These are phyloP conservation scores for Halteria grandinella DNA, from an alignment of 73 alveolate genomes.

Conservation along the genomic window DNA sequence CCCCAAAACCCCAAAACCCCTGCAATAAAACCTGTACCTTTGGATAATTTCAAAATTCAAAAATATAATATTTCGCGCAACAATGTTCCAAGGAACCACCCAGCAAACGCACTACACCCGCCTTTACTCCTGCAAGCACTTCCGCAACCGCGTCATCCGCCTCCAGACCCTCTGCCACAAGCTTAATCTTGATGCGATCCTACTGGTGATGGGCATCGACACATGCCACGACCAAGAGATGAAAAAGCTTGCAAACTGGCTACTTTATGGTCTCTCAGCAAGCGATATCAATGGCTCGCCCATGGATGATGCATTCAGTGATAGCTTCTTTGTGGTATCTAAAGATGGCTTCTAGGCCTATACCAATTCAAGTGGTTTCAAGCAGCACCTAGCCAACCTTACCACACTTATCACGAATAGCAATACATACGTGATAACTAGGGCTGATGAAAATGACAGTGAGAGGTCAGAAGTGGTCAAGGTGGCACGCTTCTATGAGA, in stretches of 20 bases:
- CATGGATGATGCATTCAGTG: conserved; percentile 44
- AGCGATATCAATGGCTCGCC: conserved; percentile 48
- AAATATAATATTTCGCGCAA: too few species aligned
- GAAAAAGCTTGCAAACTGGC: conserved; percentile 70
- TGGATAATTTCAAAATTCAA: too few species aligned
- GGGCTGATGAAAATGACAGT: conserved; percentile 63
- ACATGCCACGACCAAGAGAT: conserved; percentile 65
- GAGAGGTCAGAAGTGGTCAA: conserved; percentile 68
- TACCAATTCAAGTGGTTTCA: conserved; percentile 36
- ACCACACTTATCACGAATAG: conserved; percentile 62
- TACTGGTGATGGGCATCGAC: conserved; percentile 65
- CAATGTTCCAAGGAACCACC: too few species aligned
- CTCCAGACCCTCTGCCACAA: conserved; percentile 66
- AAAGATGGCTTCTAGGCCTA: conserved; percentile 67
- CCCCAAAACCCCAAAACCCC: too few species aligned
- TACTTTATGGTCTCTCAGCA: conserved; percentile 70
- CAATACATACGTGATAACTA: conserved; percentile 49
- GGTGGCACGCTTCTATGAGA: conserved; percentile 66
- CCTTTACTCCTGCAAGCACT: conserved; percentile 55
- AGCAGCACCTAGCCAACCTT: conserved; percentile 48
- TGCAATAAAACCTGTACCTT: too few species aligned
- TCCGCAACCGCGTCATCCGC: conserved; percentile 60
- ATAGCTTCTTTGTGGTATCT: conserved; percentile 65
- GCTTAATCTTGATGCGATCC: conserved; percentile 58
- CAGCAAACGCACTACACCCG: conserved; percentile 66